phyloP scores from a whole-genome alignment of 768 basidiomycete species.

The Leccinum aurantiacum region DNA sequence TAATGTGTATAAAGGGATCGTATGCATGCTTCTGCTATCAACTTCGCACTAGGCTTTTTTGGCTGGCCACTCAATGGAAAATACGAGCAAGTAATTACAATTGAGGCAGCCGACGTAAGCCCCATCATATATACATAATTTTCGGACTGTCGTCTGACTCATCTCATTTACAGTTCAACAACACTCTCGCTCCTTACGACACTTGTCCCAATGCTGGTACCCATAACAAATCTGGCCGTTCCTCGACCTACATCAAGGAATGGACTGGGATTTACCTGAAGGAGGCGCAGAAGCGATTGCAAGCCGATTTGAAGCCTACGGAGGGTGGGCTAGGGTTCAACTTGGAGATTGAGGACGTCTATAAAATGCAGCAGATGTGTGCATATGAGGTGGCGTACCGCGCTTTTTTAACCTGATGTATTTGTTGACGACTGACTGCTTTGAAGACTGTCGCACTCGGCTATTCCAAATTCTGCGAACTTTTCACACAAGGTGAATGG shows the following conservation, averaged over 20 bases:
- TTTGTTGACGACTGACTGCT: not conserved
- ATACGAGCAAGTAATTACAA: constrained; percentile 76
- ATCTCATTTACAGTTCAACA: constrained; percentile 56
- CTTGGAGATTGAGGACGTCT: constrained; percentile 67
- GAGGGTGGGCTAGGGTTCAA: constrained; percentile 46
- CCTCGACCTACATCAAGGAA: constrained; percentile 50
- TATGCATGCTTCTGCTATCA: constrained; percentile 64
- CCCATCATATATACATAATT: constrained; percentile 15
- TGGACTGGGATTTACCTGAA: constrained; percentile 77
- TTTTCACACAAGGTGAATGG: constrained; percentile 93
- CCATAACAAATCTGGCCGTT: constrained; percentile 53
- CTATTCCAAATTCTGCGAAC: constrained; percentile 86
- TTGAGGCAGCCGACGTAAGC: constrained; percentile 60
- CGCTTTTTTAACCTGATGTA: not conserved
- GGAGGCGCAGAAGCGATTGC: constrained; percentile 60
- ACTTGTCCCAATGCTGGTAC: constrained; percentile 70
- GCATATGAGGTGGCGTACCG: constrained; percentile 65
- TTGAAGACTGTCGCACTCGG: constrained; percentile 83
- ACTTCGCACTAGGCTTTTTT: constrained; percentile 75
- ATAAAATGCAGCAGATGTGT: constrained; percentile 78
- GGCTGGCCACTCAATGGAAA: constrained; percentile 70
- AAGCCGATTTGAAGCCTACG: constrained; percentile 42
- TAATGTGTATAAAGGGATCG: constrained; percentile 51
- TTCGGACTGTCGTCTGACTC: not conserved
- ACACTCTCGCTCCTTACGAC: constrained; percentile 82